These are phyloP conservation scores for Acanthamoeba castellanii DNA, from an alignment of 208 protist genomes.

Conservation along the genomic window DNA sequence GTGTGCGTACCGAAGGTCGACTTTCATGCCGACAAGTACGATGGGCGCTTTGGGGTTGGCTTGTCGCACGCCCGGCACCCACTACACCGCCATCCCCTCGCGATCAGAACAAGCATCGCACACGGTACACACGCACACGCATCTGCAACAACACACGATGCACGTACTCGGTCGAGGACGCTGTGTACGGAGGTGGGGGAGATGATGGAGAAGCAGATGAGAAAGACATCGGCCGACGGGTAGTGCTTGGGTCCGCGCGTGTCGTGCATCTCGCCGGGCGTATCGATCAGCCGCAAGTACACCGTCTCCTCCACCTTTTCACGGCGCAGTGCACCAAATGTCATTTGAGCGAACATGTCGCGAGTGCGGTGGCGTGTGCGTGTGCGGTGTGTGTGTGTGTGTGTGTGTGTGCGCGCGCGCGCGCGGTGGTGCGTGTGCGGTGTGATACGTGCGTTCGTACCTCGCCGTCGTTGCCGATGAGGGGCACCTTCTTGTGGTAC, in stretches of 20 bases:
- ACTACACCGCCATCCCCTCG: neutral
- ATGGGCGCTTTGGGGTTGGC: conserved; percentile 56
- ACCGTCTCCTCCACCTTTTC: conserved; percentile 56
- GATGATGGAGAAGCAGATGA: conserved; percentile 75
- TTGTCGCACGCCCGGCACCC: conserved; percentile 50
- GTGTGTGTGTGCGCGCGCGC: no score
- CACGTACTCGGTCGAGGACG: conserved; percentile 23
- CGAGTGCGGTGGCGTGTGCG: neutral
- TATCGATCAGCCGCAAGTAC: conserved; percentile 59
- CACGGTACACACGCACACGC: neutral
- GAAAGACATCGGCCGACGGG: conserved; percentile 62
- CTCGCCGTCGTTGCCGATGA: conserved; percentile 9
- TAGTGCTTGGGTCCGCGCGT: conserved; percentile 61
- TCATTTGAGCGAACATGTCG: neutral
- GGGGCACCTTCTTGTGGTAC: conserved; percentile 38
- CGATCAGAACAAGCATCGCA: neutral
- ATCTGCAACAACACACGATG: neutral
- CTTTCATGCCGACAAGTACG: conserved; percentile 72
- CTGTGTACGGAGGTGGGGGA: conserved; percentile 62
- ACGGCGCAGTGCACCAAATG: neutral
- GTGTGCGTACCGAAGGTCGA: conserved; percentile 29
- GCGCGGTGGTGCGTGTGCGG: no score
- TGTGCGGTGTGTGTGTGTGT: no score
- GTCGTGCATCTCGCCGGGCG: conserved; percentile 69
- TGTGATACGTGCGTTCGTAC: neutral